These are phyloP conservation scores for Fonsecaea pedrosoi DNA, from an alignment of 2,329 filamentous ascomycete genomes.

Conservation along the genomic window DNA sequence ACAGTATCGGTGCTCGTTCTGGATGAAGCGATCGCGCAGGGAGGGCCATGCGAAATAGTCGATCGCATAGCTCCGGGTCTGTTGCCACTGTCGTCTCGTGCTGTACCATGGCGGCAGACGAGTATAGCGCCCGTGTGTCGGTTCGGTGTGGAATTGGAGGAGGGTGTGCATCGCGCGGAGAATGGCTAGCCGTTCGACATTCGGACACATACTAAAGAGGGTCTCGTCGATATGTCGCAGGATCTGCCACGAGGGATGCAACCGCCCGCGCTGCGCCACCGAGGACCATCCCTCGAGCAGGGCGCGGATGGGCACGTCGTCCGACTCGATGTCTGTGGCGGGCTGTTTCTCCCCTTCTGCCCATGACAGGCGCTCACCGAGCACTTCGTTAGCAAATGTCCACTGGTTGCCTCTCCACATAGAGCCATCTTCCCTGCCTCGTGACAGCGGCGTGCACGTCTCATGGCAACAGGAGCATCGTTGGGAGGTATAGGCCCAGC, in stretches of 20 bases:
- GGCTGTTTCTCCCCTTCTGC: conserved; percentile 20
- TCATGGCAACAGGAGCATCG: conserved; percentile 24
- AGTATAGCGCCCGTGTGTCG: conserved; percentile 30
- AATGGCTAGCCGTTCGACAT: conserved; percentile 37
- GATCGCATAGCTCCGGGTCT: conserved; percentile 37
- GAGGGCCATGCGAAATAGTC: conserved; percentile 40
- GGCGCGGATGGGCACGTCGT: conserved; percentile 37
- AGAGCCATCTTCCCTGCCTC: neutral
- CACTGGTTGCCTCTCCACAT: conserved; percentile 36
- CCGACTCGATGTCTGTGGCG: conserved; percentile 18
- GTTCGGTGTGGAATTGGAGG: conserved; percentile 37
- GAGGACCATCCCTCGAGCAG: conserved; percentile 38
- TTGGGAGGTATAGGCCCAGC: neutral
- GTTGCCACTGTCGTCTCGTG: conserved; percentile 32
- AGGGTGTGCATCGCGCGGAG: conserved; percentile 36
- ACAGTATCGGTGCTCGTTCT: conserved; percentile 38
- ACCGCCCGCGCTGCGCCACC: conserved; percentile 32
- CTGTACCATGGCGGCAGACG: conserved; percentile 37
- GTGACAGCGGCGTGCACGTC: too few relatives aligned
- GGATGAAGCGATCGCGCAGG: conserved; percentile 38
- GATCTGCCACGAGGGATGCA: conserved; percentile 38
- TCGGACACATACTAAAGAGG: conserved; percentile 31
- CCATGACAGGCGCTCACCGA: conserved; percentile 34
- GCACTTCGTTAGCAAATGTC: conserved; percentile 37
- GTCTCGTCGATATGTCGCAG: conserved; percentile 37